Conservation (phyloP, 2,329 filamentous ascomycete species). For the Beauveria caledonica region DNA sequence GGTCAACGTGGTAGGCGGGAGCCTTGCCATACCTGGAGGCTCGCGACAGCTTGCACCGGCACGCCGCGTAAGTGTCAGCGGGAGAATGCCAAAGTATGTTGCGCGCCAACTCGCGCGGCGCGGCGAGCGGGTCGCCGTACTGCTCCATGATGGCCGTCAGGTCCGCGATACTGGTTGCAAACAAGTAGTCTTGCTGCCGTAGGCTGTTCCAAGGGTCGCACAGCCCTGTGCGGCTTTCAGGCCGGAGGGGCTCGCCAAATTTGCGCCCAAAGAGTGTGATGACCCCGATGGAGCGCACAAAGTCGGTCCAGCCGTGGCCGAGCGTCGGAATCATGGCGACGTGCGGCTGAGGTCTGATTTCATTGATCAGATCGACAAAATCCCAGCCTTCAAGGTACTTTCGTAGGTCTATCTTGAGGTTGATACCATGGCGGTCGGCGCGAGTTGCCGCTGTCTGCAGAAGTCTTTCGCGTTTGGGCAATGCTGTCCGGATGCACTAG, state of each 20-base stretch:
- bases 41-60: not conserved
- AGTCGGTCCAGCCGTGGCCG: constrained; percentile 19
- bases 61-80: not conserved
- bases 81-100: not conserved
- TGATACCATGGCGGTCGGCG: constrained; percentile 10
- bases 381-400: constrained; percentile 23
- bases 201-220: not conserved
- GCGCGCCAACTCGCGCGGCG: not conserved
- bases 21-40: not conserved
- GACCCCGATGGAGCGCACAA: constrained; percentile 16
- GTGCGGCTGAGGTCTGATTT: constrained; percentile 14
- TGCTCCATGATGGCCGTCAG: not conserved
- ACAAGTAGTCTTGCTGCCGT: not conserved
- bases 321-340: constrained; percentile 12
- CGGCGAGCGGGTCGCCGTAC: not conserved
- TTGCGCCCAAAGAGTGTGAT: constrained; percentile 17
- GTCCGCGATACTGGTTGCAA: not conserved
- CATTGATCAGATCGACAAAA: constrained; percentile 19
- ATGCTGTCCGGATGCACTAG: not conserved
- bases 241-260: constrained; percentile 17
- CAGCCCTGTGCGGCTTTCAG: not conserved
- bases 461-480: not conserved
- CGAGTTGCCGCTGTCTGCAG: not conserved
- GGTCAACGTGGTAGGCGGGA: not conserved
- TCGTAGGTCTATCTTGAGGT: constrained; percentile 8